These are phyloP conservation scores for Penicillium digitatum DNA, from an alignment of 2,329 filamentous ascomycete species.

Conservation along the genomic window DNA sequence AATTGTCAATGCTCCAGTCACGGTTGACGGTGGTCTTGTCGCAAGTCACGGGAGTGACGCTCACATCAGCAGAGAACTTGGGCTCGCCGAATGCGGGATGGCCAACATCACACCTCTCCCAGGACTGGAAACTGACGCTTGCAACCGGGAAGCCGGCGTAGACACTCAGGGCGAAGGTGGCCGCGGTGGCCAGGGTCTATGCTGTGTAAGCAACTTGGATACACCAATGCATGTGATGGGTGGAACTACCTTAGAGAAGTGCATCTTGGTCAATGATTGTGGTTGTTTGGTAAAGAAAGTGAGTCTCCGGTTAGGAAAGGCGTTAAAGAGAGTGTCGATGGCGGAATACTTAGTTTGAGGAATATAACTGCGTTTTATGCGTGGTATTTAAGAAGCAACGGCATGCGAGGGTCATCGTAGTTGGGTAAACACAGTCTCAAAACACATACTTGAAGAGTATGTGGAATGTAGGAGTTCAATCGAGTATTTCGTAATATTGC, in stretches of 20 bases:
- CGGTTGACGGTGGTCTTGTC: slow-evolving; percentile 21
- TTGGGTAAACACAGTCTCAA: slow-evolving; percentile 10
- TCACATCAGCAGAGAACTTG: slow-evolving; percentile 12
- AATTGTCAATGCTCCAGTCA: slow-evolving; percentile 23
- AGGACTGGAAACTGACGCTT: slow-evolving; percentile 21
- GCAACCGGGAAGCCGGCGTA: slow-evolving; percentile 20
- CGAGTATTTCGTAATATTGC: neutral
- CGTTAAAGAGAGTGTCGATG: slow-evolving; percentile 6
- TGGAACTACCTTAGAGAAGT: slow-evolving; percentile 19
- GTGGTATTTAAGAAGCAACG: slow-evolving; percentile 18
- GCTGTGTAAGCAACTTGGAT: neutral
- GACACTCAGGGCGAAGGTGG: slow-evolving; percentile 17
- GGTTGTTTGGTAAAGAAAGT: neutral
- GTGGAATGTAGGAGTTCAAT: slow-evolving; percentile 12
- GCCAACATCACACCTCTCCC: slow-evolving; percentile 21
- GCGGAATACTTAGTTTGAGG: neutral
- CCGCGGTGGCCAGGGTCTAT: slow-evolving; percentile 19
- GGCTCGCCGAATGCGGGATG: slow-evolving; percentile 12
- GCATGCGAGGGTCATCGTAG: slow-evolving; percentile 4
- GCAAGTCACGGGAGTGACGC: slow-evolving; percentile 17
- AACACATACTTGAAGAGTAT: neutral
- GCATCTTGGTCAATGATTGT: slow-evolving; percentile 15
- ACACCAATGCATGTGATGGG: neutral
- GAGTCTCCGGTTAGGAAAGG: neutral
- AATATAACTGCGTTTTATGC: neutral